phyloP scores from a whole-genome alignment of 306 rosid species.

The Spatholobus suberectus region DNA sequence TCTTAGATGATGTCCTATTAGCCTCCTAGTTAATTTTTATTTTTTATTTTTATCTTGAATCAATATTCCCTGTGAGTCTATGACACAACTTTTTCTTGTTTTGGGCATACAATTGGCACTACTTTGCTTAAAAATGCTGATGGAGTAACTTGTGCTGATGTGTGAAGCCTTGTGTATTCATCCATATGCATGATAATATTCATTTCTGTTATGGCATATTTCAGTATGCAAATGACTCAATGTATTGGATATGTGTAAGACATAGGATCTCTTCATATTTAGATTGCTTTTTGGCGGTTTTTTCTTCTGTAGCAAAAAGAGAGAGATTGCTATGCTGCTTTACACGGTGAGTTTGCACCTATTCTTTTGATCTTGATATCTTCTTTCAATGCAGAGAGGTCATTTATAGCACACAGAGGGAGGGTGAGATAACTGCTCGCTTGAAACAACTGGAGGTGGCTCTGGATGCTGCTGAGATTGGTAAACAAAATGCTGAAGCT shows the following conservation, averaged over 20 bases:
- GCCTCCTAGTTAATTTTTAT: slow-evolving; percentile 15
- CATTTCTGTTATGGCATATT: slow-evolving; percentile 19
- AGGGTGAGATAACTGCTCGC: slow-evolving; percentile 72
- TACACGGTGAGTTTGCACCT: not conserved
- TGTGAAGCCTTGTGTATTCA: not conserved
- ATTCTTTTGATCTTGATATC: slow-evolving; percentile 31
- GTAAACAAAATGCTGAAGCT: slow-evolving; percentile 73
- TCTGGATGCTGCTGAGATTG: slow-evolving; percentile 74
- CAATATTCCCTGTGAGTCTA: not conserved
- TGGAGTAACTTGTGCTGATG: not conserved
- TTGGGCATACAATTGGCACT: slow-evolving; percentile 4
- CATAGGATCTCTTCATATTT: slow-evolving; percentile 23
- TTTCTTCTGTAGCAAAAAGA: not conserved
- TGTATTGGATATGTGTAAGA: slow-evolving; percentile 19
- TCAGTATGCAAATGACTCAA: not conserved
- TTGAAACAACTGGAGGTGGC: slow-evolving; percentile 89
- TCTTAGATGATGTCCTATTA: slow-evolving; percentile 31
- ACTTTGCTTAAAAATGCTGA: slow-evolving; percentile 10
- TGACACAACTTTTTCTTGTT: not conserved
- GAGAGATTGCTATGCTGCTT: slow-evolving; percentile 9
- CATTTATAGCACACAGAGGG: slow-evolving; percentile 65
- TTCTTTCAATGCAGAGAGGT: slow-evolving; percentile 75
- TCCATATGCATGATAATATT: slow-evolving; percentile 15
- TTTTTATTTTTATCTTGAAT: not conserved
- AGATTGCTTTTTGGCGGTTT: slow-evolving; percentile 5